These are phyloP conservation scores for Aegilops longissima DNA, from an alignment of 176 grass and related monocot genomes.

Conservation along the genomic window DNA sequence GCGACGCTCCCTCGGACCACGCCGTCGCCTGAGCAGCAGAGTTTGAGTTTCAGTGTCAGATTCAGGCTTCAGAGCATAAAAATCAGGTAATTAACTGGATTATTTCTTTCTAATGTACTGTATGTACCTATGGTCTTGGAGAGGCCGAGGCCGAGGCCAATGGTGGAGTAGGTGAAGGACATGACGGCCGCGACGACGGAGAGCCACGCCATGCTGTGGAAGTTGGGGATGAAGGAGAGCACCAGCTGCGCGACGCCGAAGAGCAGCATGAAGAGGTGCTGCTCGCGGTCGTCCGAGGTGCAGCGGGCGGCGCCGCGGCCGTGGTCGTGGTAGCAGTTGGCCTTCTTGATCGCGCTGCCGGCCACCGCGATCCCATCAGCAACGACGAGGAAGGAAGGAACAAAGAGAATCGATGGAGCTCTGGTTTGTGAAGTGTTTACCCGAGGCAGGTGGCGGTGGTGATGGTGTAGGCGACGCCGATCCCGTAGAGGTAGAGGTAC, in stretches of 20 bases:
- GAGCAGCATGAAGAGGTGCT: constrained; percentile 52
- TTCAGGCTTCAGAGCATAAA: no score
- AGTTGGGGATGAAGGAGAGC: constrained; percentile 63
- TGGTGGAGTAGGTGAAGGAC: constrained; percentile 62
- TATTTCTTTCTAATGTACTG: no score
- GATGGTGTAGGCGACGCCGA: constrained; percentile 61
- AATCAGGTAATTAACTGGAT: not conserved
- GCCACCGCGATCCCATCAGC: not conserved
- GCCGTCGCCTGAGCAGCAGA: constrained; percentile 35
- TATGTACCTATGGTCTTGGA: constrained; percentile 46
- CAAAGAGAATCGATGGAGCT: not conserved
- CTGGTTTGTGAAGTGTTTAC: not conserved
- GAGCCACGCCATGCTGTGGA: constrained; percentile 67
- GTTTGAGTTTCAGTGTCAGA: not conserved
- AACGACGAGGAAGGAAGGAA: not conserved
- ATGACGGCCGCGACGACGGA: constrained; percentile 51
- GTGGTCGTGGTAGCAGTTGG: constrained; percentile 52
- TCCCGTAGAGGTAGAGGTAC: constrained; percentile 58
- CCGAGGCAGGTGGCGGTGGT: constrained; percentile 55
- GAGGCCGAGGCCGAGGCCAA: constrained; percentile 54
- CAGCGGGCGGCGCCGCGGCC: constrained; percentile 50
- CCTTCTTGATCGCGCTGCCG: constrained; percentile 36
- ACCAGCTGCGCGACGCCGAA: constrained; percentile 57
- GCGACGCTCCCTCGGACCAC: constrained; percentile 36
- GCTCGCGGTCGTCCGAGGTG: constrained; percentile 5